Evolutionary conservation across 192 early-diverging fungal species (phyloP), one percentile per base, ranked within the genome.

Genomic region (Podila minutissima): DNA sequence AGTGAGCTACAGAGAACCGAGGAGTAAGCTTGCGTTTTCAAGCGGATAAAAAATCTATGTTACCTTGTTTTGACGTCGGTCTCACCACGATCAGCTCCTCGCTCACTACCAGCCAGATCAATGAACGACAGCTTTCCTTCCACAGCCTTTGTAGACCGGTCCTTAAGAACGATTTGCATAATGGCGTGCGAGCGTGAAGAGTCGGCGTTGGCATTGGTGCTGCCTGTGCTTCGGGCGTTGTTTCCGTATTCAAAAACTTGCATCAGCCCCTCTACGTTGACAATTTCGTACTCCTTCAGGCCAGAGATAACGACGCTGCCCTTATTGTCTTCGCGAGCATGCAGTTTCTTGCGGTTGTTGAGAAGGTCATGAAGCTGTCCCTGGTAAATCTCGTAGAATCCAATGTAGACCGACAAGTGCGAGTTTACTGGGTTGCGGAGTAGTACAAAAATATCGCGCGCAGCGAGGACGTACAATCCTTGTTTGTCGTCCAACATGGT

Each of bases 121-220:
- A 99, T 98, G 76, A 99, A 98, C 84, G 93, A 96, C 41, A 99
- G 88, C 78, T 98, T 99, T 66, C 96, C 92, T 74, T 65, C 64
- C 12, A 46, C 59, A 37, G 71, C 53, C 60, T 59, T 83, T 11
- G 49, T 62, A 17, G 66, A 26, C 5, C 73, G 88, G 65, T 94
- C 90, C 63, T 94, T 95, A 17, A 99, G 82, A 37, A 94, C 86
- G 59, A 99, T 90, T 83, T 98, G 97, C 74, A 99, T 90, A 46
- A 99, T 97, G 24, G 98, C 98, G 82, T 99, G 98, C 3, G 97
- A 98, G 33, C 98, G 88, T 8, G 98, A 99, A 22, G 97, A 98
- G 66, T 96, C 96, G 0, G 92, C 86, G 74, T 99, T 99, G 57
- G 97, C 97, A 8, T 94, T 96, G 4, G 98, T 99, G 2, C 90